These are phyloP conservation scores for Cutaneotrichosporon sp. DNA, from an alignment of 1,284 basidiomycete genomes.

Conservation along the genomic window DNA sequence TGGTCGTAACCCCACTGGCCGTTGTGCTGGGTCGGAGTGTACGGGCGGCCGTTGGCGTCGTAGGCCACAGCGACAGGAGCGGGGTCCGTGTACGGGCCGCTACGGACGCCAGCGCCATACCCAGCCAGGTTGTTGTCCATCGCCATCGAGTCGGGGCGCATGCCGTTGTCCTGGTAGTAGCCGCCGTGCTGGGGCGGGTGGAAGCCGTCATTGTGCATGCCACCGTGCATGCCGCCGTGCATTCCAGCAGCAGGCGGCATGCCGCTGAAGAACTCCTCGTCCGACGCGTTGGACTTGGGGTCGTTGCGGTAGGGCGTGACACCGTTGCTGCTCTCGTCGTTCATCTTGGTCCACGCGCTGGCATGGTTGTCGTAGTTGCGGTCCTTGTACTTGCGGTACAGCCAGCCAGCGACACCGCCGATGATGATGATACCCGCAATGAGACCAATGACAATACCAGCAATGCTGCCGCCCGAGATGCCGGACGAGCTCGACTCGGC, in stretches of 20 bases:
- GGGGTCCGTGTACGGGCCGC: constrained; percentile 26
- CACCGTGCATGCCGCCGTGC: too few species aligned
- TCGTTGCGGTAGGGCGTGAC: constrained; percentile 39
- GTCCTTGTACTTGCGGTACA: constrained; percentile 25
- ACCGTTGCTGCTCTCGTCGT: constrained; percentile 39
- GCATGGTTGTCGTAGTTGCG: constrained; percentile 16
- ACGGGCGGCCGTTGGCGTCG: constrained; percentile 39
- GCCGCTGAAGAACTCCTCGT: constrained; percentile 20
- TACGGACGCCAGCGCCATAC: constrained; percentile 27
- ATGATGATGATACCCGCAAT: constrained; percentile 15
- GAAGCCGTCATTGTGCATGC: background rate
- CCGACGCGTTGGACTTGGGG: constrained; percentile 7
- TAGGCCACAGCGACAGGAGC: constrained; percentile 18
- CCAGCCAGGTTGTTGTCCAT: constrained; percentile 40
- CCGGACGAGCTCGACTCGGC: constrained; percentile 11
- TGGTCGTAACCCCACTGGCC: constrained; percentile 5
- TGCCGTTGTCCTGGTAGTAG: constrained; percentile 31
- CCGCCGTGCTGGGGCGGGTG: constrained; percentile 28
- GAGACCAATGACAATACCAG: constrained; percentile 25
- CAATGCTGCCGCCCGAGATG: constrained; percentile 20
- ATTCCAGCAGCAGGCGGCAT: background rate
- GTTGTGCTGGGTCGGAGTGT: constrained; percentile 20
- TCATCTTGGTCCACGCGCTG: constrained; percentile 41
- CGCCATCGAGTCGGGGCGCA: constrained; percentile 30
- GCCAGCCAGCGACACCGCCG: constrained; percentile 33